Evolutionary conservation across 148 eudicot genomes (phyloP), one percentile per base, ranked within the genome.

Genomic region (Chenopodium formosanum): DNA sequence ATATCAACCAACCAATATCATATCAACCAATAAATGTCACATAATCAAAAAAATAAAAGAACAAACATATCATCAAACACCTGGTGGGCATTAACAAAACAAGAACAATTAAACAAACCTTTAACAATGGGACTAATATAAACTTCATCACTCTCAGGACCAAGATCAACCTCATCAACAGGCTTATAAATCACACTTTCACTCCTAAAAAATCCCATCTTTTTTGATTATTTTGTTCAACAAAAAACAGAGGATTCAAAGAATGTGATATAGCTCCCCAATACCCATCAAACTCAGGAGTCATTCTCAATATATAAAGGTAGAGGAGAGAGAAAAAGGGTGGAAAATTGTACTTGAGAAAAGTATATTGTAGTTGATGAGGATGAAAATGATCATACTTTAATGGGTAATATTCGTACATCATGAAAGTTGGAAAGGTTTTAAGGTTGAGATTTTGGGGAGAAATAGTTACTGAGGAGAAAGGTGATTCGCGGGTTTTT

Each of bases 41-140:
- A 75, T 22, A 16, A 76, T 11, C 47, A 52, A 19, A 78, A 40
- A 19, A 78, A 40, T 22, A 82, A 27, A 60, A 74, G 9, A 50
- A 37, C 11, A 40, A 70, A 32, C 23, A 31, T 22, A 12, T 48
- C 9, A 75, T 66, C 64, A 75, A 73, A 80, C 77, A 80, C 5
- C 10, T 73, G 77, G 71, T 73, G 77, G 53, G 82, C 77, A 75
- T 73, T 2, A 6, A 48, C 73, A 11, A 79, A 9, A 46, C 27
- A 4, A 16, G n/a, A 63, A 68, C 7, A 40, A 40, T 40, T 40
- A 40, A 40, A 40, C 74, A 53, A 60, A 94, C 97, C 98, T 91
- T 92, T 94, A 76, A 94, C 98, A 79, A 85, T 84, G 58, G 97
- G 90, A 63, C 79, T 84, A 69, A 91, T 77, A 79, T 94, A 94